Base-by-base conservation (phyloP, 169 alveolate species). In the Ichthyophthirius multifiliis region DNA sequence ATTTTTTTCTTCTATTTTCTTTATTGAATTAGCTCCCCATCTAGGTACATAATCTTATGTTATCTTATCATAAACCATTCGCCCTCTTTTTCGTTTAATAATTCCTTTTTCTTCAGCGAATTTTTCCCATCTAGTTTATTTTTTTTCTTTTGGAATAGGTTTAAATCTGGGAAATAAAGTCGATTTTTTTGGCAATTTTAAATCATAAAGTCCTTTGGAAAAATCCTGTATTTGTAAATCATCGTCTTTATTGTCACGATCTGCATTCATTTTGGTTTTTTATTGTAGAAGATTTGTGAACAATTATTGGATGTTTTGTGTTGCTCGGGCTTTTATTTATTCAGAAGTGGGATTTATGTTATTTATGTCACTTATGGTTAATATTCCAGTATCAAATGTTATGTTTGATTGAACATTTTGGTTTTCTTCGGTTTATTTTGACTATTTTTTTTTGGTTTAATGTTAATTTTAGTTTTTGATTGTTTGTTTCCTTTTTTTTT, bases 41-140 rank as follows among this genome's bases (percentile, higher is more conserved):
- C 96, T 75, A 12, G 93, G 92, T 4, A 86, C 94, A 87, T 88
- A 91, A 30, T 89, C 93, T 45, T 86, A 81, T 1, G 83, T 47
- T 23, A 65, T 83, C 39, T 82, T 89, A 46, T 89, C 92, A 63
- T 37, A 91, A 18, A 86, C 94, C 82, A 85, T 75, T 77, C 90
- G 80, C 5, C 85, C 64, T 75, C 93, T 83, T 82, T 84, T 91
- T 65, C 85, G 76, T 43, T 84, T 75, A 6, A 81, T 74, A 12
- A 91, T 75, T 7, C 94, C 94, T 79, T 82, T 83, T 74, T 86
- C 93, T 45, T 71, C 27, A 71, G 90, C 85, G 77, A 86, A 91
- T 62, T 89, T 91, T 65, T 91, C 92, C 96, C 96, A 91, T 78
- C 83, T 91, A 12, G 96, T 88, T 64, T 65, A 3, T 4, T 89